Conservation (phyloP, 2,329 filamentous ascomycete species). For the Thielaviopsis populi region DNA sequence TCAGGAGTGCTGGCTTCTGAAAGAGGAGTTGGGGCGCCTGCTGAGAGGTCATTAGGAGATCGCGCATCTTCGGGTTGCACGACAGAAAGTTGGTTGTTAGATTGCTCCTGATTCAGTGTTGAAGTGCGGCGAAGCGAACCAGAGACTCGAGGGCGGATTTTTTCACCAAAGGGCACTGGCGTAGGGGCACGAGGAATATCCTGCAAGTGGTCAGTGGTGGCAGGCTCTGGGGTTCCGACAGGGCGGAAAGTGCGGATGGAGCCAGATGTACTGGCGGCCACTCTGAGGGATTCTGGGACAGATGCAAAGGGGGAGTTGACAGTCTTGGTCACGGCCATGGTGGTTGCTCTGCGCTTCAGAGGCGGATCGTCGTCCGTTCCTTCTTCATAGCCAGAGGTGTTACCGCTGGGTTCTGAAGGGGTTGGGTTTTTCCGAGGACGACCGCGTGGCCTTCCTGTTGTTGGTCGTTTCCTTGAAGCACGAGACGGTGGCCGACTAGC, state of each 20-base stretch:
- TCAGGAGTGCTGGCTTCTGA: constrained; percentile 59
- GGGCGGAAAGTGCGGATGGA: constrained; percentile 77
- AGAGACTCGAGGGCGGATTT: constrained; percentile 9
- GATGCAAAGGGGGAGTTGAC: constrained; percentile 57
- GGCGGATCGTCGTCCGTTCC: constrained; percentile 40
- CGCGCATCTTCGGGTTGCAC: constrained; percentile 36
- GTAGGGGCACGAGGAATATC: constrained; percentile 64
- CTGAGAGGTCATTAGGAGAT: constrained; percentile 36
- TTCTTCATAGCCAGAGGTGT: constrained; percentile 61
- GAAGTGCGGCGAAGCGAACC: constrained; percentile 46
- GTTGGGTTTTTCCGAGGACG: constrained; percentile 39
- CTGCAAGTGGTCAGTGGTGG: constrained; percentile 42
- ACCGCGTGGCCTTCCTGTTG: constrained; percentile 41
- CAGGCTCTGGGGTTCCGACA: constrained; percentile 37
- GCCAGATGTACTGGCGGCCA: constrained; percentile 80
- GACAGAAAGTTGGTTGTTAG: constrained; percentile 24
- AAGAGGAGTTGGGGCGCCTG: constrained; percentile 36
- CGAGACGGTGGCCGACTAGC: constrained; percentile 46
- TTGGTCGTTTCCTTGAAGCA: constrained; percentile 35
- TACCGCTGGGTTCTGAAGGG: constrained; percentile 34
- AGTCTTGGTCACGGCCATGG: constrained; percentile 57
- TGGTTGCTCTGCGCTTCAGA: constrained; percentile 59
- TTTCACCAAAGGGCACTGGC: constrained; percentile 41
- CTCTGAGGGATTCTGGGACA: constrained; percentile 64
- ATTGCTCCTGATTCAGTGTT: constrained; percentile 36